These are phyloP conservation scores for Dillenia suffruticosa DNA, from an alignment of 164 flowering plant species.

Conservation along the genomic window DNA sequence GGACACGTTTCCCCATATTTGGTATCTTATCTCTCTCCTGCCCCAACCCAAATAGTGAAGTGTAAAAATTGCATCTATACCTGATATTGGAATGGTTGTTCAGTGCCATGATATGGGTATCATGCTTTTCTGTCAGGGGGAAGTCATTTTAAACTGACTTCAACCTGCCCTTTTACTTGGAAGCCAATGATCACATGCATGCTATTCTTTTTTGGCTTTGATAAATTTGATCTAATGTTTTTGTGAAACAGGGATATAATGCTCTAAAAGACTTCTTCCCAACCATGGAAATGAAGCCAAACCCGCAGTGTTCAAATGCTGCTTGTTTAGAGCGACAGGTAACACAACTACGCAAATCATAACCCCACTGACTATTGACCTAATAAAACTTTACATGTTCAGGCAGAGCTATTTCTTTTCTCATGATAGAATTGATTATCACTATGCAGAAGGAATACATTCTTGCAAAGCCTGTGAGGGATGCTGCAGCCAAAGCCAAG, in stretches of 20 bases:
- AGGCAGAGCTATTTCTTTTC: constrained; percentile 6
- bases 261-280: constrained; percentile 95
- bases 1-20: constrained; percentile 91
- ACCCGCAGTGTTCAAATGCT: constrained; percentile 89
- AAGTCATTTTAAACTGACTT: too few relatives aligned
- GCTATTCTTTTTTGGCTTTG: not conserved
- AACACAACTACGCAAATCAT: constrained; percentile 2
- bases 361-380: not conserved
- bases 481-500: constrained; percentile 86
- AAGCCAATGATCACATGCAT: not conserved
- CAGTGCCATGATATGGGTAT: too few relatives aligned
- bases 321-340: constrained; percentile 93
- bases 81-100: too few relatives aligned
- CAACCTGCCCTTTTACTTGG: not conserved
- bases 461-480: constrained; percentile 74
- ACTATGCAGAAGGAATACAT: constrained; percentile 65
- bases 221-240: constrained; percentile 4
- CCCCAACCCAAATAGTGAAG: not conserved
- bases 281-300: constrained; percentile 98
- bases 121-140: too few relatives aligned
- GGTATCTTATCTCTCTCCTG: constrained; percentile 38
- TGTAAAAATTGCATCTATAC: too few relatives aligned
- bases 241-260: constrained; percentile 71
- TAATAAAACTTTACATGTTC: not conserved
- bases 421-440: constrained; percentile 11